Base-by-base conservation (phyloP, 2,329 filamentous ascomycete species). In the Hortaea werneckii region DNA sequence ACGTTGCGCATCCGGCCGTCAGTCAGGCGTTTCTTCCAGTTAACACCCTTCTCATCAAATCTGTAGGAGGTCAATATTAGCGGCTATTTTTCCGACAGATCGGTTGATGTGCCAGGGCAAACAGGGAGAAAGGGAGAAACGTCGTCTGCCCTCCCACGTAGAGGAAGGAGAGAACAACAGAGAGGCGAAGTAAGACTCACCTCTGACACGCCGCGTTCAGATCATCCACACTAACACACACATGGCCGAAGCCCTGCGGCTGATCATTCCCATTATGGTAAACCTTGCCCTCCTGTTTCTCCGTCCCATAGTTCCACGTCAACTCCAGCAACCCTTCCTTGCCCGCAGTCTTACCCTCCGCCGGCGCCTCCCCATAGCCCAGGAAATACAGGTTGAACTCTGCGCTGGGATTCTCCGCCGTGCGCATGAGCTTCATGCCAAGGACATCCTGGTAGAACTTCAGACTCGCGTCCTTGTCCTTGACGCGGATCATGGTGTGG, bases 1-100 rank as follows among this genome's bases (percentile, higher is more conserved):
- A 96, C 82, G 54, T 92, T 87, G 75, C 86, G 90, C 89, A 95
- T 95, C 88, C 95, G 94, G 28, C 90, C 90, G 52, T 96, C 90
- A 1, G 87, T 94, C 50, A 96, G 75, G 54, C 86, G 77, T 80
- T 96, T 96, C 80, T 95, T 95, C 87, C 88, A 98, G 66, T 77
- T 82, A 45, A 90, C 84, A 5, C 83, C 78, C 61, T 86, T 71
- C 45, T 80, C 78, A 64, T 96, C 92, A 56, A 96, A 89, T 10
- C 89, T 20, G 20, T 20, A 20, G 20, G 20, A 20, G n/a, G 20
- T 20, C 20, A 20, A 20, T 2, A 20, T 20, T 20, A 20, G 20
- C 20, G 20, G 20, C 20, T 20, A 20, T 20, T 20, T 4, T 20
- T 20, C 20, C 20, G 20, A 20, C 20, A 20, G 20, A 20, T 20